phyloP scores from a whole-genome alignment of 1,284 basidiomycete species.

The Thelephora terrestris region DNA sequence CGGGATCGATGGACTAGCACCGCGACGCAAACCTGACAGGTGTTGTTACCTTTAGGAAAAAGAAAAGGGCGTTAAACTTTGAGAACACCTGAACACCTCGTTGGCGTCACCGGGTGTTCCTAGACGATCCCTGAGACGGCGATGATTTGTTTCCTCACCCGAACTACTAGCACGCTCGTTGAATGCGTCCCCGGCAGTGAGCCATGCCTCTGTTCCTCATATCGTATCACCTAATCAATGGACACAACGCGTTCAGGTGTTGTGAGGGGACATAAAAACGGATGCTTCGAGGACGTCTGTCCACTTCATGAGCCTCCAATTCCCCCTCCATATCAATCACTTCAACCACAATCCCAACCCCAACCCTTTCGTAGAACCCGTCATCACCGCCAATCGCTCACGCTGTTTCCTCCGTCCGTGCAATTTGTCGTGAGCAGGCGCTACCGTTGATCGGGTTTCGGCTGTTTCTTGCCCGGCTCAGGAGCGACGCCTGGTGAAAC shows the following conservation, averaged over 20 bases:
- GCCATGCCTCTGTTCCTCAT: conserved; percentile 98
- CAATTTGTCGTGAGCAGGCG: conserved; percentile 83
- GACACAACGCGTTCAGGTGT: neutral
- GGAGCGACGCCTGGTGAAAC: conserved; percentile 96
- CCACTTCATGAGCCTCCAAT: conserved; percentile 87
- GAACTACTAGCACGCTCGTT: conserved; percentile 94
- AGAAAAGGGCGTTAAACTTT: conserved; percentile 96
- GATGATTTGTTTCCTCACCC: conserved; percentile 98
- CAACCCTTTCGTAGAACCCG: conserved; percentile 84
- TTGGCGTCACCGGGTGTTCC: conserved; percentile 97
- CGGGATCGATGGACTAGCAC: conserved; percentile 79
- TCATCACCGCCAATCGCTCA: conserved; percentile 96
- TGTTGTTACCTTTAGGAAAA: conserved; percentile 79
- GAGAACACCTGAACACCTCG: conserved; percentile 99
- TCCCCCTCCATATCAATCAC: conserved; percentile 97
- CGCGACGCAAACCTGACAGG: neutral
- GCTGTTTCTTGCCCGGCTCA: conserved; percentile 86
- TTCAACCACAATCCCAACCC: conserved; percentile 68
- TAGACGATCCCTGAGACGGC: conserved; percentile 84
- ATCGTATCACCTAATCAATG: conserved; percentile 5
- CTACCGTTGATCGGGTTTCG: conserved; percentile 92
- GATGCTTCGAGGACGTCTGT: conserved; percentile 95
- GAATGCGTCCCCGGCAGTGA: conserved; percentile 92
- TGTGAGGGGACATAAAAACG: conserved; percentile 41
- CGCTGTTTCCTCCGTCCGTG: conserved; percentile 96